Evolutionary conservation across 148 eudicot species (phyloP).

Genomic region (Camellia sinensis): DNA sequence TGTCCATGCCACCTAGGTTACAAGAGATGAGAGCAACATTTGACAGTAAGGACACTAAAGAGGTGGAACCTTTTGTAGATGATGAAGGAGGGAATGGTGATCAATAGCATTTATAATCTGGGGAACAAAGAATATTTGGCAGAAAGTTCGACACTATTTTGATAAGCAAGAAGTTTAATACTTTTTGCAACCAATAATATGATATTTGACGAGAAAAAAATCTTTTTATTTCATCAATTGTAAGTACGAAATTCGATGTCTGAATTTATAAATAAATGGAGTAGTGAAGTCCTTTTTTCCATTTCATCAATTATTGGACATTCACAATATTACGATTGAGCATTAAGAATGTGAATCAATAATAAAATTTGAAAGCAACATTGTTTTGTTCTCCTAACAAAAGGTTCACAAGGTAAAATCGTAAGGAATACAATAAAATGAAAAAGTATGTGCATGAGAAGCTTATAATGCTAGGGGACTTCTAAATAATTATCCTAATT

Average conservation of each 20-base stretch:
- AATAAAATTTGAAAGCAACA: too few species aligned
- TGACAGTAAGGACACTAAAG: not conserved
- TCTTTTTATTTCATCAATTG: too few species aligned
- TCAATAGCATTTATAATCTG: not conserved
- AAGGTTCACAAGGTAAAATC: not conserved
- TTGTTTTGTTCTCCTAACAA: not conserved
- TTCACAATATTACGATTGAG: too few species aligned
- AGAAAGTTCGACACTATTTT: too few species aligned
- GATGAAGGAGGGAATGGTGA: not conserved
- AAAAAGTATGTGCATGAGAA: too few species aligned
- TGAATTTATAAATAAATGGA: too few species aligned
- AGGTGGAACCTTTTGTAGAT: not conserved
- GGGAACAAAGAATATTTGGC: not conserved
- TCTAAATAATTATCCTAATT: not conserved
- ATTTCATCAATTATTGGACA: too few species aligned
- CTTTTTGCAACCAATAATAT: not conserved
- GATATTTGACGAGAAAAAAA: not conserved
- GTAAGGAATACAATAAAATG: not conserved
- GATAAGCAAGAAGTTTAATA: too few species aligned
- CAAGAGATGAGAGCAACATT: not conserved
- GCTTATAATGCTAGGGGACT: not conserved
- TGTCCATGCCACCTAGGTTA: too few species aligned
- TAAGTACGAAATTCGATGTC: not conserved
- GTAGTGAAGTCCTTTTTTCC: too few species aligned
- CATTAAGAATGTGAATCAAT: too few species aligned